Evolutionary conservation across 495 filamentous ascomycete genomes (phyloP).

Genomic region (Pyronema domesticum): DNA sequence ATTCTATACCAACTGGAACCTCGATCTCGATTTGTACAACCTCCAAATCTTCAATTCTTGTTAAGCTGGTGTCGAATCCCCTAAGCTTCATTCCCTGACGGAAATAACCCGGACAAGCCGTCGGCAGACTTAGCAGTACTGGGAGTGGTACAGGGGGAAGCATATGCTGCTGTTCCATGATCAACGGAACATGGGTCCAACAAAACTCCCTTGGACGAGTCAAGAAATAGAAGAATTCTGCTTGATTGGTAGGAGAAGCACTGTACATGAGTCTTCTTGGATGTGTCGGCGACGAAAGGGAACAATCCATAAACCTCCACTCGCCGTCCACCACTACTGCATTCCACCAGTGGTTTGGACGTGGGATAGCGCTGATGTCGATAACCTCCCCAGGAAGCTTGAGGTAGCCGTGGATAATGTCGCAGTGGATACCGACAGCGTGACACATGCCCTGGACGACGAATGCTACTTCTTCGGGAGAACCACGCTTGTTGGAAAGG

Average conservation of each 20-base stretch:
- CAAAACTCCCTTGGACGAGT: slow-evolving; percentile 69
- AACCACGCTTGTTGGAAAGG: slow-evolving; percentile 66
- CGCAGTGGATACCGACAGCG: slow-evolving; percentile 71
- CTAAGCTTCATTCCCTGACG: slow-evolving; percentile 57
- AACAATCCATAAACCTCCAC: slow-evolving; percentile 95
- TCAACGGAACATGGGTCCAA: slow-evolving; percentile 83
- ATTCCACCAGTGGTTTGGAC: slow-evolving; percentile 98
- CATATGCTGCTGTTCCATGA: slow-evolving; percentile 75
- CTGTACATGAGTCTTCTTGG: slow-evolving; percentile 63
- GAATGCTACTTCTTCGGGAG: slow-evolving; percentile 76
- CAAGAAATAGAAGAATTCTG: slow-evolving; percentile 86
- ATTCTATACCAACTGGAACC: slow-evolving; percentile 78
- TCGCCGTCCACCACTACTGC: slow-evolving; percentile 81
- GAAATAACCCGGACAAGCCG: slow-evolving; percentile 76
- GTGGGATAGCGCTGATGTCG: slow-evolving; percentile 54
- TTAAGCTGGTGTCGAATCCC: slow-evolving; percentile 78
- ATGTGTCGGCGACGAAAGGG: slow-evolving; percentile 76
- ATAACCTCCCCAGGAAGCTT: slow-evolving; percentile 74
- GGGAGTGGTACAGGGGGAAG: slow-evolving; percentile 73
- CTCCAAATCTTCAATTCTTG: slow-evolving; percentile 76
- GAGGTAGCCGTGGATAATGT: slow-evolving; percentile 71
- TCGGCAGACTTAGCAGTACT: slow-evolving; percentile 65
- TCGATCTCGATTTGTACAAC: slow-evolving; percentile 74
- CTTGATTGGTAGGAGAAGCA: slow-evolving; percentile 42
- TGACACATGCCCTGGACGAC: slow-evolving; percentile 86